Evolutionary conservation across 371 early-diverging fungal species (phyloP), one percentile per base, ranked within the genome.

Genomic region (Mucor saturninus): DNA sequence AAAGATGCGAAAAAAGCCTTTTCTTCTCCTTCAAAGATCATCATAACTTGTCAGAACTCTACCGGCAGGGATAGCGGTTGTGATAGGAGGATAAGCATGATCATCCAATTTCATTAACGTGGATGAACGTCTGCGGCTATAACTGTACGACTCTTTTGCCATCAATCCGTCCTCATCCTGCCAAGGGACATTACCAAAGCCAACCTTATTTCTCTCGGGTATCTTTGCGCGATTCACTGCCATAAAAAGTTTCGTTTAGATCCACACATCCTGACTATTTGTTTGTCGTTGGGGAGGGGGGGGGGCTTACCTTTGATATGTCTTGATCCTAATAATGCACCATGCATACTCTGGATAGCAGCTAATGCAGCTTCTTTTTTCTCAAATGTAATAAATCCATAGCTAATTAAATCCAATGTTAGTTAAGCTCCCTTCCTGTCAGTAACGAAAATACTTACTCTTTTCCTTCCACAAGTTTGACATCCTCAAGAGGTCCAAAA

Each of bases 121-220:
- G 4, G 65, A 56, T 13, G 65, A 59, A 28, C 59, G 55, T 53
- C 64, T 61, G 11, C 54, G 48, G 11, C 26, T 57, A 50, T 67
- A 60, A 43, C 59, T 60, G 13, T 56, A 48, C 58, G 68, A 64
- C 54, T 77, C 74, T 28, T 77, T 72, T 29, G 77, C 77, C 51
- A 77, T 65, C 26, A 68, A 50, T 6, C 77, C 77, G 59, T 77
- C 77, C 59, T 85, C 83, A 31, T 85, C 86, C 62, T 77, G 81
- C 86, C 86, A 85, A 38, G 83, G 83, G 13, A 85, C 75, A 45
- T 83, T 83, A 49, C 83, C 86, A 72, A 85, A 85, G 7, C 86
- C 86, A 54, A 80, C 76, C 14, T 83, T 82, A 43, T 85, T 85
- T 50, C 86, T 67, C 62, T 85, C 86, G 26, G 86, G 86, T 62